Conservation (phyloP, 73 alveolate species). For the Paramecium sexaurelia region DNA sequence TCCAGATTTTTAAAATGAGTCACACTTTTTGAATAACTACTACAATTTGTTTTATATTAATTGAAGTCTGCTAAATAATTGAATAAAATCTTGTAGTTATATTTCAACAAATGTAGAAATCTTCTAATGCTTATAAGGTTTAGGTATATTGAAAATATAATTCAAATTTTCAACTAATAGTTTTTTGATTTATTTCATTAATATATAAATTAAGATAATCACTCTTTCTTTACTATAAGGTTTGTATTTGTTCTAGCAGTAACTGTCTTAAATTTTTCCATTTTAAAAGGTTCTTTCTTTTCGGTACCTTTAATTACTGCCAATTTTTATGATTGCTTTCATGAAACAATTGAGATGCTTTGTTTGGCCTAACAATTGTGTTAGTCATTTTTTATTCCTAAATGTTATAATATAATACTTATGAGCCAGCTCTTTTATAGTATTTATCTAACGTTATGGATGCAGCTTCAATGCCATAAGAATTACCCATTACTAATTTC, state of each 20-base stretch:
- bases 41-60: neutral
- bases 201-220: neutral
- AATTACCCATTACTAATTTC: constrained; percentile 73
- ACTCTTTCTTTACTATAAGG: neutral
- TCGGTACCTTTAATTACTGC: constrained; percentile 41
- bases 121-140: constrained; percentile 29
- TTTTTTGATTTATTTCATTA: neutral
- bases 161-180: neutral
- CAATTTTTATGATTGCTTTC: constrained; percentile 8
- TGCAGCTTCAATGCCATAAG: constrained; percentile 75
- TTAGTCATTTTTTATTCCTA: constrained; percentile 2
- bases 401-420: neutral
- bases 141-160: neutral
- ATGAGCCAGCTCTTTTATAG: constrained; percentile 1
- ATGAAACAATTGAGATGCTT: constrained; percentile 4
- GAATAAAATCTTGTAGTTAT: neutral
- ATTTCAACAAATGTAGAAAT: neutral
- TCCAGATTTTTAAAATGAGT: neutral
- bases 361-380: neutral
- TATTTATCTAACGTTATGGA: neutral
- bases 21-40: neutral
- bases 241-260: constrained; percentile 52
- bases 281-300: constrained; percentile 49
- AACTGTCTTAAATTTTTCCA: constrained; percentile 60
- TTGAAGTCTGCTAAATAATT: constrained; percentile 18